These are phyloP conservation scores for Lentinula sp. DNA, from an alignment of 768 basidiomycete genomes.

Conservation along the genomic window DNA sequence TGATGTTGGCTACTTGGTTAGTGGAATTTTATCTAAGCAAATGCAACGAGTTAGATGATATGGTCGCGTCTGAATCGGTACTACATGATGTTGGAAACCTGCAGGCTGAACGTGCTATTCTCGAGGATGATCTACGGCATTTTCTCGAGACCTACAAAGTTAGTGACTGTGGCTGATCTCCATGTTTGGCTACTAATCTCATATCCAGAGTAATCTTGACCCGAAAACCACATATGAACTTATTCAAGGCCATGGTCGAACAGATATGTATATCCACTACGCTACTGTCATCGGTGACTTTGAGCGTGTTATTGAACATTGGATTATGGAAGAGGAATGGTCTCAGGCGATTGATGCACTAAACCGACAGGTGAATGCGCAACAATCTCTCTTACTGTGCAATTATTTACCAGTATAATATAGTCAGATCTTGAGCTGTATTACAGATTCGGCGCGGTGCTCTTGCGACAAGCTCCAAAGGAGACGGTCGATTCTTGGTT, in stretches of 20 bases:
- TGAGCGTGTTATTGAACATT: conserved; percentile 84
- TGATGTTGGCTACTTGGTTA: conserved; percentile 98
- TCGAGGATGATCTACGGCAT: conserved; percentile 90
- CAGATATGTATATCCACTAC: conserved; percentile 88
- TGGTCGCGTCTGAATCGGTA: conserved; percentile 80
- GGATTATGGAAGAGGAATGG: conserved; percentile 93
- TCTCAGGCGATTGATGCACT: conserved; percentile 83
- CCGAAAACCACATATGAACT: conserved; percentile 85
- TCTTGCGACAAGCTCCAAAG: conserved; percentile 81
- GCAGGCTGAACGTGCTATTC: conserved; percentile 66
- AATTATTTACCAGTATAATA: not conserved
- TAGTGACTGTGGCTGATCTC: conserved; percentile 7
- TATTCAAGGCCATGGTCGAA: conserved; percentile 88
- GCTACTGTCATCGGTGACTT: conserved; percentile 78
- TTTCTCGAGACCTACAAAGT: conserved; percentile 96
- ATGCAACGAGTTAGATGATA: conserved; percentile 92
- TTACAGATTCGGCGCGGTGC: conserved; percentile 85
- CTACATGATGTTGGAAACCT: conserved; percentile 84
- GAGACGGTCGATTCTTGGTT: conserved; percentile 93
- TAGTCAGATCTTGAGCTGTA: conserved; percentile 85
- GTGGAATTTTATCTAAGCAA: conserved; percentile 96
- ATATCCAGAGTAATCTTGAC: conserved; percentile 70
- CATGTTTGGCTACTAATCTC: not conserved
- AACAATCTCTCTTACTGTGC: not conserved
- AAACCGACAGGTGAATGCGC: conserved; percentile 67